Base-by-base conservation (phyloP, 2,329 filamentous ascomycete genomes). In the Exophiala dermatitidis region DNA sequence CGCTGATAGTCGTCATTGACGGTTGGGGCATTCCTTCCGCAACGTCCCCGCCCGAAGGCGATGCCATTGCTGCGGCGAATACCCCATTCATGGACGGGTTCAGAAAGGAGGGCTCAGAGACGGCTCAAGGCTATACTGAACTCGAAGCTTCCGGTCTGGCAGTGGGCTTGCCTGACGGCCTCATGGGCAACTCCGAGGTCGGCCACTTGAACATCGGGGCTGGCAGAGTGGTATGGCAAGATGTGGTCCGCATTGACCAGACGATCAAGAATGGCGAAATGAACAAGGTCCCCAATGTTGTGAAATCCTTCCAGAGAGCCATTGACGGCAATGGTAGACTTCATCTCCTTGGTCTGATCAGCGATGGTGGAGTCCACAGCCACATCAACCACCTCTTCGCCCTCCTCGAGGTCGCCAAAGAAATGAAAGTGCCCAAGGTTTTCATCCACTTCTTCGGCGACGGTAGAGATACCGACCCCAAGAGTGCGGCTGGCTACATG, bases 401-500 rank as follows among this genome's bases (percentile, higher is more conserved):
- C 53, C 82, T 98, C 36, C 81, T 98, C 62, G 82, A 86, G 71
- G 87, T 93, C 36, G 93, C 93, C 67, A 96, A 96, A 79, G 84
- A 88, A 65, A 83, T 88, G 67, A 83, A 82, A 45, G 82, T 98
- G 33, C 88, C 90, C 63, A 79, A 97, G 66, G 90, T 98, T 65
- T 97, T 86, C 77, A 94, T 98, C 68, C 93, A 98, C 80, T 97
- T 97, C 82, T 97, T 98, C 69, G 93, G 89, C 60, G 93, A 98
- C 73, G 93, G 93, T 64, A 88, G 93, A 70, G 93, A 98, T 69
- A 97, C 91, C 62, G 93, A 98, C 71, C 93, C 93, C 69, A 96
- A 96, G 80, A 95, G 89, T 56, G 86, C 87, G 52, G 84, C 83
- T 44, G 86, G 79, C 46, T 95, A 95, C 74, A 84, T 98, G 82